These are phyloP conservation scores for Amylocarpus encephaloides DNA, from an alignment of 2,329 filamentous ascomycete genomes.

Conservation along the genomic window DNA sequence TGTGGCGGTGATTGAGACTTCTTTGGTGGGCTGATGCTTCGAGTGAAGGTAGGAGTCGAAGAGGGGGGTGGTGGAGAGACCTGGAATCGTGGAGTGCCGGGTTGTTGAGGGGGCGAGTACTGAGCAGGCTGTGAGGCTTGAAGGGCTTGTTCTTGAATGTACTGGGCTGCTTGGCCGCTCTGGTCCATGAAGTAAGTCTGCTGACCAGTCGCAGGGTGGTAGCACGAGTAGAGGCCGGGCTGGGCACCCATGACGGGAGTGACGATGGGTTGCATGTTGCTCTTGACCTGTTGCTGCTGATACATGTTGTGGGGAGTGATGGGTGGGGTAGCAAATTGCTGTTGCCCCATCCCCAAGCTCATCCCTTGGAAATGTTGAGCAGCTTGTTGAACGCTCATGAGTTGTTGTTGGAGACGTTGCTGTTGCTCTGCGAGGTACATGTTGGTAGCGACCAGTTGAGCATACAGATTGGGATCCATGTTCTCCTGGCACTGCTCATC, in stretches of 20 bases:
- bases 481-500: constrained; percentile 62
- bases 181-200: constrained; percentile 62
- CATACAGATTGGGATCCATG: constrained; percentile 81
- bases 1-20: constrained; percentile 65
- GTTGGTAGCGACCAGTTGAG: constrained; percentile 85
- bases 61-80: constrained; percentile 70
- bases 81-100: constrained; percentile 65
- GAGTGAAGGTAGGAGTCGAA: constrained; percentile 43
- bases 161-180: constrained; percentile 37
- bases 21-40: constrained; percentile 62
- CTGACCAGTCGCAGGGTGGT: constrained; percentile 81
- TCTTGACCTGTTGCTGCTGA: constrained; percentile 32
- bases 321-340: constrained; percentile 44
- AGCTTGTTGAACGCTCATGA: constrained; percentile 74
- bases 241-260: constrained; percentile 50
- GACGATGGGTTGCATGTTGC: constrained; percentile 40
- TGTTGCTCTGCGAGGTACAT: constrained; percentile 90
- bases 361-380: constrained; percentile 77
- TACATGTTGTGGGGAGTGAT: constrained; percentile 50
- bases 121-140: constrained; percentile 29
- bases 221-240: constrained; percentile 74
- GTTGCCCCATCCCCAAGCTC: constrained; percentile 50
- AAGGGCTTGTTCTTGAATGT: constrained; percentile 34
- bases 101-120: constrained; percentile 46
- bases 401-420: constrained; percentile 88